Evolutionary conservation across 306 rosid genomes (phyloP), one percentile per base, ranked within the genome.

Genomic region (Herpetospermum pedunculosum): DNA sequence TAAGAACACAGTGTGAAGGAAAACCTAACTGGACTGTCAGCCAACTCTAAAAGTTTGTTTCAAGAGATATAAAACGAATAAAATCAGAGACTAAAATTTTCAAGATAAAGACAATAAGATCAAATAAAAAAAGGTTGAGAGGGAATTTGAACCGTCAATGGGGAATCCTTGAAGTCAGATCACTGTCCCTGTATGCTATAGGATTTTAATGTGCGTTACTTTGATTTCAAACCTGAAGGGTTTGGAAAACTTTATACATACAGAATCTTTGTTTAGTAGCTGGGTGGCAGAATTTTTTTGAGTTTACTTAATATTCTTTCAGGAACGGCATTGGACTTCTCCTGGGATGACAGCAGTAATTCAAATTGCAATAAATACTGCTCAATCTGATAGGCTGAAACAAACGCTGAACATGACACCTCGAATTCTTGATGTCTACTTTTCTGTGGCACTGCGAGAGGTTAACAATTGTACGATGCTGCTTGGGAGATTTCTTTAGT

Each of bases 251-350:
- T 7, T 25, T 8, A 5, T 14, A 3, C 53, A 38, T 68, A 25
- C 37, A 14, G 32, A 28, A 46, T 15, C 4, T 46, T 26, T 70
- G 1, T 46, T 26, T 50, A 16, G 59, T 49, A 1, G 13, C 48
- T 49, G 46, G 60, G 30, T 28, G 18, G 62, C 18, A 16, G 49
- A 70, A 54, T 62, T 46, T 37, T 81, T 28, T 40, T 80, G 68
- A 34, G 54, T 69, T 44, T 72, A 49, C 67, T 74, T 81, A 63
- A 41, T 81, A 37, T 71, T 47, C 52, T 75, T 77, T 78, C 88
- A 94, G 98, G 98, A 91, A 79, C 96, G 98, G 54, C 98, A 88
- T 80, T 91, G 96, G 98, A 84, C 87, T 46, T 94, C 98, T 85
- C 96, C 97, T 43, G 94, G 80, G 79, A 86, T 94, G 88, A 75